phyloP scores from a whole-genome alignment of 2,329 filamentous ascomycete species.

The Ascochyta viciae-villosae region DNA sequence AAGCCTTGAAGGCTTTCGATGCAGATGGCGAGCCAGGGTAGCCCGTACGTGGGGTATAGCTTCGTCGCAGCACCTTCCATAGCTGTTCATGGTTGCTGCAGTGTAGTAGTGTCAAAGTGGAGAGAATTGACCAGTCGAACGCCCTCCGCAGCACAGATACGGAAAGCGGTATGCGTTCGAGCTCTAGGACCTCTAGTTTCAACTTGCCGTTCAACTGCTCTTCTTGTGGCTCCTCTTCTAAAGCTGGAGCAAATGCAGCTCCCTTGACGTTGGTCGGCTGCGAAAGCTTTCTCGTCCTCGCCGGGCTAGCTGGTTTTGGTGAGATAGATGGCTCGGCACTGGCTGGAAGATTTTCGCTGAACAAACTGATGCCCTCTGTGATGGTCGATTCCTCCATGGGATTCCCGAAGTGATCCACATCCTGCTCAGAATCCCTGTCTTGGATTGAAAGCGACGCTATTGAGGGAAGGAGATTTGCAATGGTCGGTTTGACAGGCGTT shows the following conservation, averaged over 20 bases:
- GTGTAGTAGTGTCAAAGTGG: conserved; percentile 74
- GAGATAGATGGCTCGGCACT: conserved; percentile 17
- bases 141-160: conserved; percentile 72
- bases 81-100: conserved; percentile 76
- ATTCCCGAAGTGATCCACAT: conserved; percentile 37
- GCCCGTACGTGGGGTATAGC: conserved; percentile 49
- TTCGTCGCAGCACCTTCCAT: conserved; percentile 74
- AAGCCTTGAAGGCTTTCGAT: conserved; percentile 46
- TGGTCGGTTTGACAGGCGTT: conserved; percentile 27
- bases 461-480: conserved; percentile 25
- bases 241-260: conserved; percentile 3
- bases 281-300: background rate
- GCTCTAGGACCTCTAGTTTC: conserved; percentile 72
- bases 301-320: background rate
- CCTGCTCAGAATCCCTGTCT: conserved; percentile 40
- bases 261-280: conserved; percentile 11
- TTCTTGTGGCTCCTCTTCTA: conserved; percentile 23
- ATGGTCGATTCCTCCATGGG: conserved; percentile 31
- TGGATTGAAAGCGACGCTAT: conserved; percentile 29
- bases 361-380: conserved; percentile 36
- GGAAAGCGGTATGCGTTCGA: conserved; percentile 78
- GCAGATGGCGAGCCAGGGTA: conserved; percentile 46
- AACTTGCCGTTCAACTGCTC: conserved; percentile 64
- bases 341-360: conserved; percentile 26
- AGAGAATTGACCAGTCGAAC: conserved; percentile 77